Base-by-base conservation (phyloP, 116 monocot genomes). In the Dioscorea cayenensis region DNA sequence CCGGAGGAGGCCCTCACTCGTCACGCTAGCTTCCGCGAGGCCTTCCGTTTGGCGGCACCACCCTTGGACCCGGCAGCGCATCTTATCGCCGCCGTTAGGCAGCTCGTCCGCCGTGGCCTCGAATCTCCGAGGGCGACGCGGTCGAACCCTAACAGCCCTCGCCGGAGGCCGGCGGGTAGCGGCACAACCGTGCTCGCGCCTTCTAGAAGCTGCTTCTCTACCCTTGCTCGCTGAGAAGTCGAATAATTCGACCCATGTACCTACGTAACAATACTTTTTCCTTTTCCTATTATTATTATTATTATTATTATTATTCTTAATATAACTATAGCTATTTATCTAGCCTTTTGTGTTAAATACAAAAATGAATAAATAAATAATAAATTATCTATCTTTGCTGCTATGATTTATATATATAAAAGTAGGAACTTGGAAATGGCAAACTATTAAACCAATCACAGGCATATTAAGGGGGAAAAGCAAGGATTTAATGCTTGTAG, bases 1-100 rank as follows among this genome's bases (percentile, higher is more conserved):
- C 70, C 77, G 0, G 89, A 84, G 71, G 91, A 95, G 68, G 95
- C 95, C 17, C 69, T 95, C 6, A 70, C 71, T 64, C 86, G 82
- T 20, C 95, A 95, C 83, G 63, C 77, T 17, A 69, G 71, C 61
- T 94, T 94, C 66, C 79, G 80, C 36, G 49, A 66, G 60, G 74
- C 66, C 51, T 85, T 90, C 81, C 75, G 77, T 9, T 49, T 62
- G 21, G 66, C 80, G 5, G 9, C 68, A 1, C 49, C 68, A 5
- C 61, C 74, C 66, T 62, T 80, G 50, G n/a, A 72, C 48, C 28
- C 74, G 11, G 63, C 69, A 59, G 84, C 80, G 67, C 65, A 70
- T 32, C 79, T 90, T 11, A 81, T 94, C 51, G 65, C 85, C 50
- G 87, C 80, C 51, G 63, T 86, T 12, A 36, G 77, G 36, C 81